Conservation (phyloP, 2,329 filamentous ascomycete genomes). For the Laburnicola sp. region DNA sequence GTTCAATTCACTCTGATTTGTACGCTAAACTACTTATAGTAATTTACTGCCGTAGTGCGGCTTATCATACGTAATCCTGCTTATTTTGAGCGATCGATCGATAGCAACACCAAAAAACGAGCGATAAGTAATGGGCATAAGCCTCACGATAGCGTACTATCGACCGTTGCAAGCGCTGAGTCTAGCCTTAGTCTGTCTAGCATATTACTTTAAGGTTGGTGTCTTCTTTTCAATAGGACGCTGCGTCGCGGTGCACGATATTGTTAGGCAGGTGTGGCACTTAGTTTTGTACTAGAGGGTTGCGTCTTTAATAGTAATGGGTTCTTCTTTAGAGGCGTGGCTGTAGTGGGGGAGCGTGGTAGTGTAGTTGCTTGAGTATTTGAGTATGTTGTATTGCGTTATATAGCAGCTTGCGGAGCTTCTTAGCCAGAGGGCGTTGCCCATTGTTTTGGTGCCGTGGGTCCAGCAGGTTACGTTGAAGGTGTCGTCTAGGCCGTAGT, state of each 20-base stretch:
- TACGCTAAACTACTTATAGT: no score
- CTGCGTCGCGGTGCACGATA: constrained; percentile 27
- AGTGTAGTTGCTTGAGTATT: constrained; percentile 33
- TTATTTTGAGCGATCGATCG: no score
- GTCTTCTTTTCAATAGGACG: constrained; percentile 29
- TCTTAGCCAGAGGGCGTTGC: constrained; percentile 31
- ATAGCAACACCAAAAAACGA: no score
- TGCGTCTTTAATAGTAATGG: constrained; percentile 29
- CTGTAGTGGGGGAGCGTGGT: constrained; percentile 30
- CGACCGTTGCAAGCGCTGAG: no score
- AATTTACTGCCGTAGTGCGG: no score
- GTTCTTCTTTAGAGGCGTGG: constrained; percentile 25
- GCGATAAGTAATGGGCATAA: no score
- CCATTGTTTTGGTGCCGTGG: constrained; percentile 33
- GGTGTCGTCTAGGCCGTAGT: constrained; percentile 18
- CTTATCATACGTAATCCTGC: no score
- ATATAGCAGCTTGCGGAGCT: constrained; percentile 34
- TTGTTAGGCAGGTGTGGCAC: constrained; percentile 28
- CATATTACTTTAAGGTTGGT: constrained; percentile 35
- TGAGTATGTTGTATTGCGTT: constrained; percentile 33
- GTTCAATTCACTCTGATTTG: no score
- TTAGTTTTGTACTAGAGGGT: constrained; percentile 34
- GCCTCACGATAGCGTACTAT: no score
- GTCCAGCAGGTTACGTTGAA: constrained; percentile 38
- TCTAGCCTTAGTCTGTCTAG: constrained; percentile 19